phyloP scores from a whole-genome alignment of 345 rosid genomes.

The Rubroshorea leprosula region DNA sequence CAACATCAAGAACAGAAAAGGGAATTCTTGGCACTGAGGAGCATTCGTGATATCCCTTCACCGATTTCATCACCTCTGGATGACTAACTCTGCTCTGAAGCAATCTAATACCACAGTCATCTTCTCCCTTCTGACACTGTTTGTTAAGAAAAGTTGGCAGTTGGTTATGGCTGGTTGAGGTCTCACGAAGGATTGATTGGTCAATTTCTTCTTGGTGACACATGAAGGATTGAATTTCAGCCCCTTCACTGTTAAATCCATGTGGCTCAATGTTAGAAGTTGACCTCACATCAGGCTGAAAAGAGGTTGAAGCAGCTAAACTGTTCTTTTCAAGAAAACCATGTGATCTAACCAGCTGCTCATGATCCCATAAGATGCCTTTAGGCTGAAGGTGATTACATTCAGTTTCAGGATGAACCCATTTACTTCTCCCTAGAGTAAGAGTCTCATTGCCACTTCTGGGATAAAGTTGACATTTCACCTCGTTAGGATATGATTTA shows the following conservation, averaged over 20 bases:
- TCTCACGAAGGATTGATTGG: conserved; percentile 22
- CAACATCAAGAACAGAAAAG: conserved; percentile 26
- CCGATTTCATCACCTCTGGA: conserved; percentile 9
- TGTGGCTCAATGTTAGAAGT: conserved; percentile 37
- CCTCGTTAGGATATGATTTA: neutral
- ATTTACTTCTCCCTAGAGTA: conserved; percentile 12
- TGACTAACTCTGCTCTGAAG: conserved; percentile 21
- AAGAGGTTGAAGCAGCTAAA: conserved; percentile 23
- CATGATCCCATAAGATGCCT: conserved; percentile 17
- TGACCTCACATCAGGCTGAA: conserved; percentile 29
- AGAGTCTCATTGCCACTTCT: neutral
- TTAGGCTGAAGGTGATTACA: conserved; percentile 13
- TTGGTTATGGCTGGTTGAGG: conserved; percentile 19
- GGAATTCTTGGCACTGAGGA: conserved; percentile 25
- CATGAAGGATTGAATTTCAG: conserved; percentile 21
- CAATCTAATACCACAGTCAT: conserved; percentile 14
- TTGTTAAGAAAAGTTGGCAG: conserved; percentile 17
- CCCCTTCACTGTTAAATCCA: conserved; percentile 18
- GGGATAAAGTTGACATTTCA: no score
- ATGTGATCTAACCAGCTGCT: conserved; percentile 23
- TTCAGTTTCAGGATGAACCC: conserved; percentile 20
- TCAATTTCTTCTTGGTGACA: conserved; percentile 14
- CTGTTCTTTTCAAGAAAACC: conserved; percentile 19
- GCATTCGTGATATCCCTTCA: conserved; percentile 17
- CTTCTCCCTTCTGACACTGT: conserved; percentile 17